Evolutionary conservation across 2,329 filamentous ascomycete genomes (phyloP).

Genomic region (Lachnellula willkommii): DNA sequence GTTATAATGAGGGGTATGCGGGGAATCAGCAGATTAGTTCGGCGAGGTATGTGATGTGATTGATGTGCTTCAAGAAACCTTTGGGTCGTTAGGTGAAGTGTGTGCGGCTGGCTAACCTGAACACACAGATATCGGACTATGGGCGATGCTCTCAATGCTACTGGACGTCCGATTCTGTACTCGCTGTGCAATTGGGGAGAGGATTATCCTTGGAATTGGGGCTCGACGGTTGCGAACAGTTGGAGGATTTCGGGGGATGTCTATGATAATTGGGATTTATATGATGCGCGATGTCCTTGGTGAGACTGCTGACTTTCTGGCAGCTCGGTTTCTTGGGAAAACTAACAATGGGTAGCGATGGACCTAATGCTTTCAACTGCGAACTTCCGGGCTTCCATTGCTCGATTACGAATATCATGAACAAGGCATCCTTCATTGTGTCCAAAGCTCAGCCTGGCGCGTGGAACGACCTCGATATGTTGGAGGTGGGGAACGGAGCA

Average conservation of each 20-base stretch:
- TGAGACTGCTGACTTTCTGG: slow-evolving; percentile 1
- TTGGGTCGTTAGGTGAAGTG: too few relatives aligned
- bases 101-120: background rate
- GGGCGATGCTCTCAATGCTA: slow-evolving; percentile 33
- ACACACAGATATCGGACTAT: slow-evolving; percentile 31
- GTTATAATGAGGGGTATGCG: slow-evolving; percentile 49
- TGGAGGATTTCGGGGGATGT: slow-evolving; percentile 38
- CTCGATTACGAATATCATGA: slow-evolving; percentile 29
- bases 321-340: background rate
- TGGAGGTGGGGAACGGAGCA: slow-evolving; percentile 35
- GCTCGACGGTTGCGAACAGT: slow-evolving; percentile 32
- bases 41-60: slow-evolving; percentile 27
- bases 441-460: slow-evolving; percentile 29
- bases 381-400: slow-evolving; percentile 28
- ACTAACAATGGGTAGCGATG: slow-evolving; percentile 28
- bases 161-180: slow-evolving; percentile 36
- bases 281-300: slow-evolving; percentile 34
- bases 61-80: background rate
- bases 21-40: slow-evolving; percentile 39
- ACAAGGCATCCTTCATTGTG: slow-evolving; percentile 27
- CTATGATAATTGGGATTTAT: slow-evolving; percentile 36
- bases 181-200: slow-evolving; percentile 45
- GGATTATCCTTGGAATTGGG: slow-evolving; percentile 39
- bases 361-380: slow-evolving; percentile 33
- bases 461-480: slow-evolving; percentile 33